Evolutionary conservation across 2,329 filamentous ascomycete genomes (phyloP), one percentile per base, ranked within the genome.

Genomic region (Orbilia javanica): DNA sequence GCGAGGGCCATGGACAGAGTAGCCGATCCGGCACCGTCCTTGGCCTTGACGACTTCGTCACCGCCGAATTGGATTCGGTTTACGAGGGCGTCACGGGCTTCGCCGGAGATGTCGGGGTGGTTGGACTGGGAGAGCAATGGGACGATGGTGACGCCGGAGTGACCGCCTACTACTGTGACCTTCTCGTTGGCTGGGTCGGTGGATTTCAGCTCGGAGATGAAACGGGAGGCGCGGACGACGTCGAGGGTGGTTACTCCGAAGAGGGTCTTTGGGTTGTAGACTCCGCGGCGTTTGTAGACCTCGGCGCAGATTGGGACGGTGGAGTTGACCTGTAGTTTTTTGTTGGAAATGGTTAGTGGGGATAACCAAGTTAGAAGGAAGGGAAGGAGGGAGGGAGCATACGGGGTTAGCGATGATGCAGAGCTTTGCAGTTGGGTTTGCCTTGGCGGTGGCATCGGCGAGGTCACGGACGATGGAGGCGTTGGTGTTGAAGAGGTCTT

Each of bases 221-320:
- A 99, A 87, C 94, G 93, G 84, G 91, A 94, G 84, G 96, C 95
- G 85, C 96, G 96, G 86, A 99, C 96, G 81, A 98, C 94, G 84
- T 99, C 96, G 84, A 99, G 94, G 84, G 96, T 98, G 87, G 96
- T 99, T 85, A 99, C 96, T 89, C 96, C 96, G 87, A 99, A 99
- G 83, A 99, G 93, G 84, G 93, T 93, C 91, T 96, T 96, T 86
- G 96, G 94, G 91, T 99, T 95, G 91, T 97, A 99, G 88, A 98
- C 95, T 82, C 94, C 94, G 83, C 88, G 89, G 85, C 89, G 87
- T 92, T 98, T 98, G 93, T 94, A 97, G 85, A 98, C 91, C 90
- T 98, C 96, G 85, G 93, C 91, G 85, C 91, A 91, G 87, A 99
- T 99, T 85, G 96, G 96, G 84, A 99, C 96, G 84, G 96, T 99